Evolutionary conservation across 805 yeast species (phyloP).

Genomic region (Cyberlindnera meyerae): DNA sequence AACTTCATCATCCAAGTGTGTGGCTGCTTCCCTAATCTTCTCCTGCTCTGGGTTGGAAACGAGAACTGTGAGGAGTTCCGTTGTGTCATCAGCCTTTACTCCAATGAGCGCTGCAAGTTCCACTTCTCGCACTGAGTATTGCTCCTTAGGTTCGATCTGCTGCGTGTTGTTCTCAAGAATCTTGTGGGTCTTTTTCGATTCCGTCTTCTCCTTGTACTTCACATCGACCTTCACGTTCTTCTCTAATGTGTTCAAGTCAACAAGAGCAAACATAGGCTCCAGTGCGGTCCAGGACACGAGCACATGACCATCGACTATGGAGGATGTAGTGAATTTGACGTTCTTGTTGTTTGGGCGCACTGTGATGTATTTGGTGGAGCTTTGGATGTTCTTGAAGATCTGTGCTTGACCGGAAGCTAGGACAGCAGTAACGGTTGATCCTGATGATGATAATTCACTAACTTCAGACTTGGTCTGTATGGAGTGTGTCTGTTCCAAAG

Average conservation of each 20-base stretch:
- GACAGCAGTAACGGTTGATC: too few relatives aligned
- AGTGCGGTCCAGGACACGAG: slow-evolving; percentile 35
- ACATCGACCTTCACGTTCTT: slow-evolving; percentile 25
- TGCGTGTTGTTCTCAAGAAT: slow-evolving; percentile 27
- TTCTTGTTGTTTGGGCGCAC: slow-evolving; percentile 22
- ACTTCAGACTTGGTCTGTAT: slow-evolving; percentile 11
- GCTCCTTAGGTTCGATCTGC: slow-evolving; percentile 23
- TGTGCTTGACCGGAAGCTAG: slow-evolving; percentile 31
- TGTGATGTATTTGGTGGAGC: slow-evolving; percentile 7
- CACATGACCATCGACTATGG: slow-evolving; percentile 14
- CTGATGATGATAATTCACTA: too few relatives aligned
- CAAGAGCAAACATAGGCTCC: slow-evolving; percentile 33
- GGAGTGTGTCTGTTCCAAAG: slow-evolving; percentile 8
- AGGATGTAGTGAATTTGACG: slow-evolving; percentile 26
- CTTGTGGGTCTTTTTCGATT: slow-evolving; percentile 3
- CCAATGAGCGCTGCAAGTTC: slow-evolving; percentile 16
- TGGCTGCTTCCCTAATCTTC: slow-evolving; percentile 37
- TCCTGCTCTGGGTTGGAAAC: slow-evolving; percentile 31
- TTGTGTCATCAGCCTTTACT: slow-evolving; percentile 20
- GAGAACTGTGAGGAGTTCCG: slow-evolving; percentile 22
- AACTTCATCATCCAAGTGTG: slow-evolving; percentile 34
- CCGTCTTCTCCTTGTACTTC: slow-evolving; percentile 11
- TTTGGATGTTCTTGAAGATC: slow-evolving; percentile 24
- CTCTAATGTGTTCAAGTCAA: slow-evolving; percentile 21
- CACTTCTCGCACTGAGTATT: slow-evolving; percentile 23